Evolutionary conservation across 2,329 filamentous ascomycete species (phyloP).

Genomic region (Clarireedia paspali): DNA sequence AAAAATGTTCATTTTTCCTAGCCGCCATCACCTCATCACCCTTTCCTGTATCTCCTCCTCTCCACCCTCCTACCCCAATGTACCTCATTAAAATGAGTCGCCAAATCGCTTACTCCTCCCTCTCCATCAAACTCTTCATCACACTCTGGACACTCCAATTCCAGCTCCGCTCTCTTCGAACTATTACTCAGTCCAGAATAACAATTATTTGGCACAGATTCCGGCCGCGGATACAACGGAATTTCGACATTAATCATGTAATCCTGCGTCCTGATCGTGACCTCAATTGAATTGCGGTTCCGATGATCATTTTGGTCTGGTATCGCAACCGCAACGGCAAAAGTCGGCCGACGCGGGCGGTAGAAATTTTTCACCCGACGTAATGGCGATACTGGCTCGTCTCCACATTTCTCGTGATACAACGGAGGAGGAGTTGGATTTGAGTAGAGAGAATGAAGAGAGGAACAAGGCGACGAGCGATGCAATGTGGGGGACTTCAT

Average conservation of each 20-base stretch:
- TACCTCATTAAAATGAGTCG: conserved; percentile 2
- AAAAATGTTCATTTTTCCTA: no score
- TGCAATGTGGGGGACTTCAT: background rate
- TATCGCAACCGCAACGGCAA: background rate
- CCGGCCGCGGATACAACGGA: background rate
- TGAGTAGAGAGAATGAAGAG: conserved; percentile 2
- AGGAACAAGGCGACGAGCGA: conserved; percentile 6
- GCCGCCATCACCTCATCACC: no score
- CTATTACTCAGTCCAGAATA: background rate
- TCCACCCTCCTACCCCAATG: conserved; percentile 6
- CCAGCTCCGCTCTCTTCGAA: background rate
- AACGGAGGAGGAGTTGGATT: background rate
- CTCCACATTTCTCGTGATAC: background rate
- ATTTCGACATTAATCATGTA: conserved; percentile 1
- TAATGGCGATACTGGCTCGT: background rate
- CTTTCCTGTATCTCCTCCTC: background rate
- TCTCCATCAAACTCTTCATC: conserved; percentile 1
- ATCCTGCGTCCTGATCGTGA: conserved; percentile 1
- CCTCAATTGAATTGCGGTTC: background rate
- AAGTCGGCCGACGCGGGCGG: background rate
- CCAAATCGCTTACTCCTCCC: background rate
- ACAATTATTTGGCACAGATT: background rate
- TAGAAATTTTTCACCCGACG: conserved; percentile 5
- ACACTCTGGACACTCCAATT: conserved; percentile 8
- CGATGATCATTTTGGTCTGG: background rate